Percentiles rank a stretch among this genome's conserved stretches.
Evolutionary conservation across 805 yeast genomes (phyloP).

Genomic region (Zygosaccharomyces bisporus): DNA sequence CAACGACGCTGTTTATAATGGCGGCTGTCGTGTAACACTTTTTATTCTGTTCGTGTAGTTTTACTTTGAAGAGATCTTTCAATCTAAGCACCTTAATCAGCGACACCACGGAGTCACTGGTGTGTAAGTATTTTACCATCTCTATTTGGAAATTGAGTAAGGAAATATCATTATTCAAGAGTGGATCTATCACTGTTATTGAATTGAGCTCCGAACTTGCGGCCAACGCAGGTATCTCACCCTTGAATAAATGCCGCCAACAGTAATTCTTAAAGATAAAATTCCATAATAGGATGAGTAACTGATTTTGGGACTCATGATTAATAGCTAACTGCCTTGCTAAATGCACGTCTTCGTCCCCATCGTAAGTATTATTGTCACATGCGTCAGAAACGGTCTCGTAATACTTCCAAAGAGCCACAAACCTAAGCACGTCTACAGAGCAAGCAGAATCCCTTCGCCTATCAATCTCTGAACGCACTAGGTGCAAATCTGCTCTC

Average conservation of each 20-base stretch:
- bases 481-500: slow-evolving; percentile 17
- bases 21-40: slow-evolving; percentile 27
- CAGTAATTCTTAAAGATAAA: slow-evolving; percentile 30
- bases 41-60: slow-evolving; percentile 22
- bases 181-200: slow-evolving; percentile 27
- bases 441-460: slow-evolving; percentile 17
- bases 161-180: slow-evolving; percentile 21
- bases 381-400: slow-evolving; percentile 12
- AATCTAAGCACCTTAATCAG: slow-evolving; percentile 19
- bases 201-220: slow-evolving; percentile 19
- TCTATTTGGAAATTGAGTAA: slow-evolving; percentile 26
- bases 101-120: slow-evolving; percentile 25
- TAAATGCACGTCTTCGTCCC: slow-evolving; percentile 31
- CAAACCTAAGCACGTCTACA: slow-evolving; percentile 22
- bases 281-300: slow-evolving; percentile 26
- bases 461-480: slow-evolving; percentile 22
- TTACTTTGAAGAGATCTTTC: slow-evolving; percentile 20
- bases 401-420: slow-evolving; percentile 25
- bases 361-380: slow-evolving; percentile 19
- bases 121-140: slow-evolving; percentile 28
- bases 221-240: slow-evolving; percentile 28
- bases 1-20: slow-evolving; percentile 25
- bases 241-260: slow-evolving; percentile 31
- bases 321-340: slow-evolving; percentile 29
- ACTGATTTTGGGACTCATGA: slow-evolving; percentile 26